Conservation (phyloP, 306 rosid genomes). For the Ormosia semicastrata region DNA sequence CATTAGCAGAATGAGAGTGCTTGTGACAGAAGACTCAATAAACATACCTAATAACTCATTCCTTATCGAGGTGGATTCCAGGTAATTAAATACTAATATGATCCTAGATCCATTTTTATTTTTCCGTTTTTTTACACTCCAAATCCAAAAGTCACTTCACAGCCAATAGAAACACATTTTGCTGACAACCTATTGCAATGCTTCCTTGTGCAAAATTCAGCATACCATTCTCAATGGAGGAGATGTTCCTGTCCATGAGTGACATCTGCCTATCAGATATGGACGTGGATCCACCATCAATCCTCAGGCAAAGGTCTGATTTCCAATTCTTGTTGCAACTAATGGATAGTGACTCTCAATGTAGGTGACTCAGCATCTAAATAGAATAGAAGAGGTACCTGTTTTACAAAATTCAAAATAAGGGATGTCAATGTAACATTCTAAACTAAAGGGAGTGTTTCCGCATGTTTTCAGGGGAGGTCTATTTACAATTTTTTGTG, state of each 20-base stretch:
- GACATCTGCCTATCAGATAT: conserved; percentile 61
- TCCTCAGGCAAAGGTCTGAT: too few species aligned
- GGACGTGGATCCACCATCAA: too few species aligned
- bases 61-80: conserved; percentile 80
- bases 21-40: conserved; percentile 81
- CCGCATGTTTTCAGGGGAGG: too few species aligned
- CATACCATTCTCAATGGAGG: conserved; percentile 89
- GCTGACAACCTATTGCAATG: conserved; percentile 8
- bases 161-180: neutral
- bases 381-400: too few species aligned
- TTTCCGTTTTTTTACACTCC: neutral
- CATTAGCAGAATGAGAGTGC: conserved; percentile 68
- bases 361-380: conserved; percentile 7
- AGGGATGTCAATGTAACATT: too few species aligned
- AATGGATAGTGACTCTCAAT: too few species aligned
- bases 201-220: conserved; percentile 45
- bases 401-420: too few species aligned
- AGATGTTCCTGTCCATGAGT: conserved; percentile 67
- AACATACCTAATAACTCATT: conserved; percentile 75
- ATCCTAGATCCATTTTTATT: neutral
- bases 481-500: too few species aligned
- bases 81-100: conserved; percentile 45
- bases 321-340: too few species aligned
- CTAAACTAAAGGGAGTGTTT: too few species aligned
- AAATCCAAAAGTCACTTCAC: neutral